Conservation (phyloP, 176 grass and related monocot genomes). For the Oryza glumipatula region DNA sequence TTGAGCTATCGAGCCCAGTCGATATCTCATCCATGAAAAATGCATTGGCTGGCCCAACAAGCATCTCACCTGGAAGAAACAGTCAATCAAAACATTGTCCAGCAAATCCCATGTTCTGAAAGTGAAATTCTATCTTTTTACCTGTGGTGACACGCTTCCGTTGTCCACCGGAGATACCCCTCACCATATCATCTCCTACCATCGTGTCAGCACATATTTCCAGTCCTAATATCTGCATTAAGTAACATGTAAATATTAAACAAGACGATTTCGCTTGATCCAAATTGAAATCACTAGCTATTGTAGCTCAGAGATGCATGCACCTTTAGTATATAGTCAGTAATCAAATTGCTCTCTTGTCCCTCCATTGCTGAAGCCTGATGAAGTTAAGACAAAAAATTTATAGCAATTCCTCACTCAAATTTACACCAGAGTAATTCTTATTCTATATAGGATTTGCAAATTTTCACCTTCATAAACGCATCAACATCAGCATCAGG, state of each 20-base stretch:
- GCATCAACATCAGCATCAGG: conserved; percentile 1
- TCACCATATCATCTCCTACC: conserved; percentile 88
- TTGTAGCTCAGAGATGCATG: conserved; percentile 24
- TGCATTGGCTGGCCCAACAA: conserved; percentile 79
- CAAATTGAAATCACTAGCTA: not conserved
- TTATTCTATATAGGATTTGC: not conserved
- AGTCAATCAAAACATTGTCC: not conserved
- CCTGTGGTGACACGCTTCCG: conserved; percentile 90
- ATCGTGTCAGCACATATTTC: conserved; percentile 89
- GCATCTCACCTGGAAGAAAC: conserved; percentile 76
- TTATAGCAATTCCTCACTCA: not conserved
- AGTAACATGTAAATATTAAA: not conserved
- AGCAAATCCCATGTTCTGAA: conserved; percentile 15
- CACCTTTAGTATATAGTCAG: conserved; percentile 94
- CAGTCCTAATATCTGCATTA: conserved; percentile 75
- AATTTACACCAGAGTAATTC: not conserved
- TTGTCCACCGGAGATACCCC: conserved; percentile 96
- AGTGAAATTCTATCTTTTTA: conserved; percentile 34
- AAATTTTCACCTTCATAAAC: conserved; percentile 2
- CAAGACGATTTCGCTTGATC: not conserved
- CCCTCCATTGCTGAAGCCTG: conserved; percentile 73
- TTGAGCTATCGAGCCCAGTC: conserved; percentile 95
- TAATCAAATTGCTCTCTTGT: conserved; percentile 65
- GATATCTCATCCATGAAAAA: conserved; percentile 99
- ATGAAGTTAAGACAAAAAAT: conserved; percentile 25